Percentiles rank a stretch among this genome's conserved stretches.
phyloP scores from a whole-genome alignment of 2,329 filamentous ascomycete species.

The Epichloe bromicola region DNA sequence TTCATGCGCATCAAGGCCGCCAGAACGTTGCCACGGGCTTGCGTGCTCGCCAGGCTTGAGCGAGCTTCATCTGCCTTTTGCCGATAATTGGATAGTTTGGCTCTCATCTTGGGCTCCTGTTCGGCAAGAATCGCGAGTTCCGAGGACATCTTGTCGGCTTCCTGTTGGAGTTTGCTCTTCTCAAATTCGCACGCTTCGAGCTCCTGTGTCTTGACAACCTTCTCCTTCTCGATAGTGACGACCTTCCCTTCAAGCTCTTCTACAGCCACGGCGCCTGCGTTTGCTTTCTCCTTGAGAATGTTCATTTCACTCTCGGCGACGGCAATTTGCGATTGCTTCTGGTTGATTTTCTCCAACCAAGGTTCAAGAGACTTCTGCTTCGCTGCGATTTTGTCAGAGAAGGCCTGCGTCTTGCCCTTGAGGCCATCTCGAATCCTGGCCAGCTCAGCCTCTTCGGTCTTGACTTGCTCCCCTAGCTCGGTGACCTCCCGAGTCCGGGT shows the following conservation, averaged over 20 bases:
- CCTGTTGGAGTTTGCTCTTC: slow-evolving; percentile 59
- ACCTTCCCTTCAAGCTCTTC: slow-evolving; percentile 77
- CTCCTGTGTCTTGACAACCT: slow-evolving; percentile 56
- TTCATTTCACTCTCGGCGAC: slow-evolving; percentile 90
- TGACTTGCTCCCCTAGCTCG: slow-evolving; percentile 68
- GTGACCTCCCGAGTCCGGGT: slow-evolving; percentile 62
- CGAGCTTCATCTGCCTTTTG: slow-evolving; percentile 95
- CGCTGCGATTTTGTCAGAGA: slow-evolving; percentile 80
- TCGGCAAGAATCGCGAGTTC: slow-evolving; percentile 60
- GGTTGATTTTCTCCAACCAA: slow-evolving; percentile 93
- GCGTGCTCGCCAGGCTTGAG: slow-evolving; percentile 76
- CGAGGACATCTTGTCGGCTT: slow-evolving; percentile 56
- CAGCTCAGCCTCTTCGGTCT: slow-evolving; percentile 70
- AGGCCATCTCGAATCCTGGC: slow-evolving; percentile 70
- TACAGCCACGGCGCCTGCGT: slow-evolving; percentile 71
- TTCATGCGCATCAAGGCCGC: slow-evolving; percentile 87
- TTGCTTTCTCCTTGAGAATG: slow-evolving; percentile 81
- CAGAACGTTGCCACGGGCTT: slow-evolving; percentile 86
- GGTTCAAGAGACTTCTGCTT: slow-evolving; percentile 94
- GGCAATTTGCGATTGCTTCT: slow-evolving; percentile 86
- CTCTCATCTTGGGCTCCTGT: slow-evolving; percentile 70
- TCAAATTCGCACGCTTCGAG: slow-evolving; percentile 64
- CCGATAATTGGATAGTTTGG: slow-evolving; percentile 75
- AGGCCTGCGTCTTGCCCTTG: slow-evolving; percentile 89
- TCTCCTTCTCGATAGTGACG: slow-evolving; percentile 55